phyloP scores from a whole-genome alignment of 1,284 basidiomycete species.

The Pulveroboletus sp. region DNA sequence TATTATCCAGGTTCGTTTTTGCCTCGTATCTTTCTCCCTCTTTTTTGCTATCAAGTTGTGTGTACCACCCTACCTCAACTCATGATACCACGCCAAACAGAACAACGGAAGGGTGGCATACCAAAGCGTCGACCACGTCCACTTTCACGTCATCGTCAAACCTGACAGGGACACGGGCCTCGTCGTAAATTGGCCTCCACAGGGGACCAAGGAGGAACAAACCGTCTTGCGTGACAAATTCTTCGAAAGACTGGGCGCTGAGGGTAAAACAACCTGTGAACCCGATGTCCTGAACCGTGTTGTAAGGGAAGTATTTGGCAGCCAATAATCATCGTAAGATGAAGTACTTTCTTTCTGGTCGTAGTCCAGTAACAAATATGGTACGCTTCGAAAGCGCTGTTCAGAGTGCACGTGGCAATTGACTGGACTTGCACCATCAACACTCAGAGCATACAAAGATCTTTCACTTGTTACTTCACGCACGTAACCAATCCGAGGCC shows the following conservation, averaged over 20 bases:
- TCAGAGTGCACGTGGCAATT: too few species aligned
- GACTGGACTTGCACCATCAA: too few species aligned
- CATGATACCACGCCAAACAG: conserved; percentile 36
- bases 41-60: not conserved
- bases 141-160: conserved; percentile 92
- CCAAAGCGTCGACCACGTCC: conserved; percentile 83
- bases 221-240: conserved; percentile 57
- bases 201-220: conserved; percentile 56
- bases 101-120: conserved; percentile 86
- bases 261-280: conserved; percentile 6
- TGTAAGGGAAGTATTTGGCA: not conserved
- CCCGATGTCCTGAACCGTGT: not conserved
- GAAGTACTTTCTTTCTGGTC: too few species aligned
- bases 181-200: conserved; percentile 72
- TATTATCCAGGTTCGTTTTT: conserved; percentile 60
- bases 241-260: conserved; percentile 47
- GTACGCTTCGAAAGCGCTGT: too few species aligned
- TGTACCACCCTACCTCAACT: not conserved
- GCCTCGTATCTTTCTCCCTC: not conserved
- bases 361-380: not conserved
- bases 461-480: too few species aligned
- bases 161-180: conserved; percentile 68
- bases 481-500: too few species aligned
- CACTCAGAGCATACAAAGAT: too few species aligned
- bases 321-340: not conserved